These are phyloP conservation scores for Scutellaria barbata DNA, from an alignment of 257 asterid species.

Conservation along the genomic window DNA sequence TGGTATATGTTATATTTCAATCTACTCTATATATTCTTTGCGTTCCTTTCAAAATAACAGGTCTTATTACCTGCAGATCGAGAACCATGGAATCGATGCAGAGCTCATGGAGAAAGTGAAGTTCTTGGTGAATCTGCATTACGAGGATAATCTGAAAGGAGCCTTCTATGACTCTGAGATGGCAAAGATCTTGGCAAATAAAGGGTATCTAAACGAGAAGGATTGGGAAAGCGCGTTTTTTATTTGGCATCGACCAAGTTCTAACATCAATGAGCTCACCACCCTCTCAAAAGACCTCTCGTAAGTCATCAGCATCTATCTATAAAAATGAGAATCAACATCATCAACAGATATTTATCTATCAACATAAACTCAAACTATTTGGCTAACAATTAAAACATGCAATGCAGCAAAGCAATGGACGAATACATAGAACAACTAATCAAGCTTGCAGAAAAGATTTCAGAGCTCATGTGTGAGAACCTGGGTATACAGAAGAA, in stretches of 20 bases:
- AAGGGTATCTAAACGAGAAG: constrained; percentile 38
- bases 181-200: constrained; percentile 52
- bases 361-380: too few relatives aligned
- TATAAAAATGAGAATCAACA: too few relatives aligned
- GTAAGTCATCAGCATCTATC: constrained; percentile 33
- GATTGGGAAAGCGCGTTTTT: constrained; percentile 90
- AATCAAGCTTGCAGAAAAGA: constrained; percentile 66
- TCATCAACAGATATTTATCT: too few relatives aligned
- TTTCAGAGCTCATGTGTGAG: constrained; percentile 76
- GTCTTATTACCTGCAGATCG: constrained; percentile 59
- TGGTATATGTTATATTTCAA: neutral
- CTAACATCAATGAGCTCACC: constrained; percentile 57
- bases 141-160: constrained; percentile 60
- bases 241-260: constrained; percentile 70
- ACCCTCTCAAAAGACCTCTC: constrained; percentile 57
- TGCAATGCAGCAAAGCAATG: constrained; percentile 57
- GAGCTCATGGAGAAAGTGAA: constrained; percentile 70
- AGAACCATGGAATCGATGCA: constrained; percentile 71
- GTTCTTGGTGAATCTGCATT: constrained; percentile 61
- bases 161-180: constrained; percentile 58
- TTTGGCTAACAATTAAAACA: constrained; percentile 22
- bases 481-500: constrained; percentile 68
- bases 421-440: constrained; percentile 71
- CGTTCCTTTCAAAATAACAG: too few relatives aligned
- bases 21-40: too few relatives aligned